Percentiles rank a stretch among this genome's conserved stretches.
These are phyloP conservation scores for Prunus salicina DNA, from an alignment of 306 rosid genomes.

Conservation along the genomic window DNA sequence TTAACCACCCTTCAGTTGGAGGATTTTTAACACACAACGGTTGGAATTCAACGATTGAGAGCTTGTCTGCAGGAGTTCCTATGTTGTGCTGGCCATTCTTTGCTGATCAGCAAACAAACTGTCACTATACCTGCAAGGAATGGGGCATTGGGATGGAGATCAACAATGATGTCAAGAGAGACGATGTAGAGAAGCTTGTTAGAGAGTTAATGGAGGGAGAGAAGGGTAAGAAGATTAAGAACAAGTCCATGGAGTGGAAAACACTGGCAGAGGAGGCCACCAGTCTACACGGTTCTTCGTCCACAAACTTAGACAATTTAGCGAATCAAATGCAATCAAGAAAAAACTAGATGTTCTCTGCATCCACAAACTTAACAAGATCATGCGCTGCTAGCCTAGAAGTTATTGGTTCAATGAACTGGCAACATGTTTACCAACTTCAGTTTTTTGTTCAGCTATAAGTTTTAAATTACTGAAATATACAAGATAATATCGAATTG, in stretches of 20 bases:
- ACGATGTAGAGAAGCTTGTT: neutral
- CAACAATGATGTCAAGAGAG: neutral
- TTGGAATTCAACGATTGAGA: neutral
- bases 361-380: too few relatives aligned
- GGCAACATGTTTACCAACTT: too few relatives aligned
- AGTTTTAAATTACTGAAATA: too few relatives aligned
- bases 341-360: neutral
- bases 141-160: conserved; percentile 16
- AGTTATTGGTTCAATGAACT: too few relatives aligned
- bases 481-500: too few relatives aligned
- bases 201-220: neutral
- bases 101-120: neutral
- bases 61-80: neutral
- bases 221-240: neutral
- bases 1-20: too few relatives aligned
- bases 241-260: neutral
- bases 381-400: too few relatives aligned
- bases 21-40: too few relatives aligned
- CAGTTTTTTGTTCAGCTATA: too few relatives aligned
- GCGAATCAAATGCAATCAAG: neutral
- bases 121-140: neutral
- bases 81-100: conserved; percentile 2
- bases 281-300: neutral
- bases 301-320: neutral
- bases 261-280: neutral